Percentiles rank a stretch among this genome's conserved stretches.
Conservation (phyloP, 2,329 filamentous ascomycete species). For the Neopestalotiopsis sp. region DNA sequence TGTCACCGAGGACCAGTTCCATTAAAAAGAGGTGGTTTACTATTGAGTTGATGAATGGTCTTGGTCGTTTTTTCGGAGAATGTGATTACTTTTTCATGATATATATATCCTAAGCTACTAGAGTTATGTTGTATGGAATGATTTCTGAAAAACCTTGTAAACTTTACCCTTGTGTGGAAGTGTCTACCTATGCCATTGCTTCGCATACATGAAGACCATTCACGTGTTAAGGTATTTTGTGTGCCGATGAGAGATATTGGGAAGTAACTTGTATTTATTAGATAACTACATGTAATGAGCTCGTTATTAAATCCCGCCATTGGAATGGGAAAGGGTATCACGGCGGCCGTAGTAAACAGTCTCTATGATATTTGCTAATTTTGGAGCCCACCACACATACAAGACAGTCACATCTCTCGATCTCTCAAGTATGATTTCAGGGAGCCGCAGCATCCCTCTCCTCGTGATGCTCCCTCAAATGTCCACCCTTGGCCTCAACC, state of each 20-base stretch:
- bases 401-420: neutral
- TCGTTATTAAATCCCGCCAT: no score
- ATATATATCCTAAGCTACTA: neutral
- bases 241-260: no score
- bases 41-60: neutral
- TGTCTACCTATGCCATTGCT: neutral
- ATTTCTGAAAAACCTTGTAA: neutral
- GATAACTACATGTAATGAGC: no score
- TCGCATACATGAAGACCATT: neutral
- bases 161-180: neutral
- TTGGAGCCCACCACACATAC: neutral
- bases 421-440: no score
- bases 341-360: no score
- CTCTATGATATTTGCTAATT: neutral
- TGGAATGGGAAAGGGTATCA: no score
- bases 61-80: neutral
- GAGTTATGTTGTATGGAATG: neutral
- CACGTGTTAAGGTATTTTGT: neutral
- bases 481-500: constrained; percentile 55
- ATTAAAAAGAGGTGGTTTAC: constrained; percentile 40
- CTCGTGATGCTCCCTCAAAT: constrained; percentile 14
- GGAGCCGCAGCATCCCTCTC: neutral
- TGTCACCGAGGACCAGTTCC: constrained; percentile 97
- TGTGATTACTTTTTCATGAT: neutral
- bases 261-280: no score